phyloP scores from a whole-genome alignment of 345 rosid species.

The Acer campestre region DNA sequence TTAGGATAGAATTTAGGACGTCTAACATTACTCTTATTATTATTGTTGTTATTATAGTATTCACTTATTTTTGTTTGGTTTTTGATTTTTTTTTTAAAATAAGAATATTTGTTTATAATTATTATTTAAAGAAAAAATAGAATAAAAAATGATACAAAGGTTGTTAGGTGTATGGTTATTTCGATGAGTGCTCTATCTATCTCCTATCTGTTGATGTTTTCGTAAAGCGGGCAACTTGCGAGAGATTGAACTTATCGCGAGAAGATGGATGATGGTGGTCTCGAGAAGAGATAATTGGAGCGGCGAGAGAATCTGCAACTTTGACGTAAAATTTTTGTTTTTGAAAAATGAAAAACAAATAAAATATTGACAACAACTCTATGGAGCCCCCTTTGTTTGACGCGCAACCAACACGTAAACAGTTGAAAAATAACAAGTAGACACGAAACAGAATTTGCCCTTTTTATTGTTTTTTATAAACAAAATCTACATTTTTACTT shows the following conservation, averaged over 20 bases:
- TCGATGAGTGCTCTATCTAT: not conserved
- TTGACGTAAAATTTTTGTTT: not conserved
- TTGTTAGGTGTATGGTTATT: too few species aligned
- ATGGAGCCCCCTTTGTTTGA: not conserved
- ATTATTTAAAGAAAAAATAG: too few species aligned
- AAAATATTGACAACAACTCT: constrained; percentile 12
- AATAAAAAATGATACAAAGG: too few species aligned
- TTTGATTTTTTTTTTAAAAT: too few species aligned
- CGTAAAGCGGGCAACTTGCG: not conserved
- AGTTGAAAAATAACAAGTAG: not conserved
- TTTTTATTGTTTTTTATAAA: too few species aligned
- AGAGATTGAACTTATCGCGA: constrained; percentile 10
- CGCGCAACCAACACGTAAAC: constrained; percentile 26
- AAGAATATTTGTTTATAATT: too few species aligned
- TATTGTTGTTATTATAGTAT: too few species aligned
- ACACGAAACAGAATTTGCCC: too few species aligned
- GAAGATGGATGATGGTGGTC: not conserved
- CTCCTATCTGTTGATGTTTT: not conserved
- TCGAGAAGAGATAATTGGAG: not conserved
- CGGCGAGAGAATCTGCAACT: not conserved
- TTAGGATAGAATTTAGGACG: too few species aligned
- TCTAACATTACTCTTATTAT: too few species aligned
- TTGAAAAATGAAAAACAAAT: not conserved
- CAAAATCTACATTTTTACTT: too few species aligned
- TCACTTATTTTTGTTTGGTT: too few species aligned